A percentile compares a stretch with the other conserved stretches of the same genome.
These are phyloP conservation scores for Casuarina glauca DNA, from an alignment of 306 rosid species.

Conservation along the genomic window DNA sequence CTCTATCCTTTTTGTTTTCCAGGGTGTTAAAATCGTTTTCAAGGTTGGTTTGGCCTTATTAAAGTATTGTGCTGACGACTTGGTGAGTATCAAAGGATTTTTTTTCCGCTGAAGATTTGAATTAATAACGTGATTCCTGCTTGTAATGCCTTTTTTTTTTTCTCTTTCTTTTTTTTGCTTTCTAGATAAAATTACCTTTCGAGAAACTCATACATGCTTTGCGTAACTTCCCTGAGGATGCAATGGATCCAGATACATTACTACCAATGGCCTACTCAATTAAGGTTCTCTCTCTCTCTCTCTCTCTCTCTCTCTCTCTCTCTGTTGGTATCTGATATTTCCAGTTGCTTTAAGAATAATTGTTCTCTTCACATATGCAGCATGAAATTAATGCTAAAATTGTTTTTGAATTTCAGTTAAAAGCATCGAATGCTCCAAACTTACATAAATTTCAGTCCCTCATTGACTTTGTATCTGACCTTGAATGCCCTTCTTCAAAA, in stretches of 20 bases:
- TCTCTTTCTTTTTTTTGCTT: constrained; percentile 22
- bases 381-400: neutral
- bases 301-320: constrained; percentile 13
- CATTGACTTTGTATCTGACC: no score
- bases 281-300: constrained; percentile 58
- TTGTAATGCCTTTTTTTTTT: constrained; percentile 27
- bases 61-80: constrained; percentile 90
- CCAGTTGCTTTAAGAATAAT: neutral
- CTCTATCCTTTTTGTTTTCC: constrained; percentile 30
- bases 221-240: constrained; percentile 89
- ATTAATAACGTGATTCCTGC: constrained; percentile 6
- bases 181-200: constrained; percentile 84
- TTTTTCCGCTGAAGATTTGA: constrained; percentile 16
- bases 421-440: neutral
- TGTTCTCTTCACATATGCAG: neutral
- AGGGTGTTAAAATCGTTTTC: constrained; percentile 94
- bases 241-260: constrained; percentile 86
- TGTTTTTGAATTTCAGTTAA: neutral
- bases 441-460: neutral
- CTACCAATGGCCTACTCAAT: constrained; percentile 91
- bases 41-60: constrained; percentile 95
- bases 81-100: constrained; percentile 58
- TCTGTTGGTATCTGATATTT: neutral
- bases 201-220: constrained; percentile 92
- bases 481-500: no score